Evolutionary conservation across 176 grass and related monocot genomes (phyloP).

Genomic region (Phoenix dactylifera): DNA sequence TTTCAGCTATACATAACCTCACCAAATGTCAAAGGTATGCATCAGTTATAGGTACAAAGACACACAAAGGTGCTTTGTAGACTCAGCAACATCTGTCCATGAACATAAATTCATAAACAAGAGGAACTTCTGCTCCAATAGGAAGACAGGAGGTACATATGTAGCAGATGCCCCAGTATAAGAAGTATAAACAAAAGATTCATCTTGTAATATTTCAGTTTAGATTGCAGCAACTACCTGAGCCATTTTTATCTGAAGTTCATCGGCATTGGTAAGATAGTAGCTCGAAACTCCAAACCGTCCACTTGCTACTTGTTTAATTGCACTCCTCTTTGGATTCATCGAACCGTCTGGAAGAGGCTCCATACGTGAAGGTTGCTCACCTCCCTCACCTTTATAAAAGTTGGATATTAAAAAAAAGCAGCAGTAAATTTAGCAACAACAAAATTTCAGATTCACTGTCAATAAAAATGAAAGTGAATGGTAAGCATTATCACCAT

Average conservation of each 20-base stretch:
- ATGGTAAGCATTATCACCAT: too few species aligned
- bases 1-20: constrained; percentile 7
- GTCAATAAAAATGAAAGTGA: background rate
- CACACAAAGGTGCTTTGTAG: constrained; percentile 13
- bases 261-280: constrained; percentile 95
- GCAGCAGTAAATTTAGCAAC: background rate
- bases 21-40: constrained; percentile 20
- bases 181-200: constrained; percentile 4
- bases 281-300: constrained; percentile 96
- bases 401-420: background rate
- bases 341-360: constrained; percentile 72
- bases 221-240: constrained; percentile 43
- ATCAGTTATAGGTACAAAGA: constrained; percentile 21
- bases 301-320: constrained; percentile 98
- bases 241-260: constrained; percentile 99
- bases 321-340: constrained; percentile 96
- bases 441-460: background rate
- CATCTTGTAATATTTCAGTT: background rate
- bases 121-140: constrained; percentile 16
- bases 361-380: constrained; percentile 93
- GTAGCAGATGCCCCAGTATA: constrained; percentile 6
- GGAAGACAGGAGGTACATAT: constrained; percentile 1
- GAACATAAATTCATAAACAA: constrained; percentile 19
- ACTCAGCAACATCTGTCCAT: constrained; percentile 19
- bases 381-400: constrained; percentile 82